phyloP scores from a whole-genome alignment of 148 eudicot species.

The Dianthus caryophyllus region DNA sequence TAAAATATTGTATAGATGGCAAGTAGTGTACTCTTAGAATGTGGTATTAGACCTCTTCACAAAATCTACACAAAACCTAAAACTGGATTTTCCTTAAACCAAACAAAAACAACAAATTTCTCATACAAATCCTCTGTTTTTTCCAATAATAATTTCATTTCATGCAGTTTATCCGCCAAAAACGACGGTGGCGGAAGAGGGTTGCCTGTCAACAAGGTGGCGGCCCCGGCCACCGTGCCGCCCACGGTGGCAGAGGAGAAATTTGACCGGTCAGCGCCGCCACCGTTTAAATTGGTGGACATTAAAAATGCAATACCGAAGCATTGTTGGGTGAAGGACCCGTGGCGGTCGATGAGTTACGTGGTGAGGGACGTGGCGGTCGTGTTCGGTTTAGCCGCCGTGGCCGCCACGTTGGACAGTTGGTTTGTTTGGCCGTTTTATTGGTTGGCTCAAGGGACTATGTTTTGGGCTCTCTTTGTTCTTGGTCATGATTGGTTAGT shows the following conservation, averaged over 20 bases:
- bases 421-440: constrained; percentile 77
- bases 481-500: constrained; percentile 84
- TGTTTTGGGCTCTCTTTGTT: constrained; percentile 91
- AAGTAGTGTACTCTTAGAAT: constrained; percentile 65
- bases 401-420: constrained; percentile 44
- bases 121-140: not conserved
- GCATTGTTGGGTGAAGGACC: constrained; percentile 77
- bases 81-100: constrained; percentile 26
- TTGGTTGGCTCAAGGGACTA: constrained; percentile 76
- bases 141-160: constrained; percentile 13
- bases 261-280: constrained; percentile 52
- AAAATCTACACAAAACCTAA: constrained; percentile 45
- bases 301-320: constrained; percentile 62
- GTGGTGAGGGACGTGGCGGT: constrained; percentile 60
- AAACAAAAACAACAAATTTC: constrained; percentile 20
- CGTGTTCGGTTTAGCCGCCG: constrained; percentile 66
- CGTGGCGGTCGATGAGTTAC: constrained; percentile 71
- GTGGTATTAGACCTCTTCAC: constrained; percentile 62
- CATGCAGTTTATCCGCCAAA: not conserved
- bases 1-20: constrained; percentile 44
- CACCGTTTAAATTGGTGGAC: constrained; percentile 54
- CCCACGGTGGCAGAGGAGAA: constrained; percentile 17
- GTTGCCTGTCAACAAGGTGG: constrained; percentile 53
- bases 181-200: constrained; percentile 20
- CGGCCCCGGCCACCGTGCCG: not conserved